Base-by-base conservation (phyloP, 306 rosid genomes). In the Vigna radiata region DNA sequence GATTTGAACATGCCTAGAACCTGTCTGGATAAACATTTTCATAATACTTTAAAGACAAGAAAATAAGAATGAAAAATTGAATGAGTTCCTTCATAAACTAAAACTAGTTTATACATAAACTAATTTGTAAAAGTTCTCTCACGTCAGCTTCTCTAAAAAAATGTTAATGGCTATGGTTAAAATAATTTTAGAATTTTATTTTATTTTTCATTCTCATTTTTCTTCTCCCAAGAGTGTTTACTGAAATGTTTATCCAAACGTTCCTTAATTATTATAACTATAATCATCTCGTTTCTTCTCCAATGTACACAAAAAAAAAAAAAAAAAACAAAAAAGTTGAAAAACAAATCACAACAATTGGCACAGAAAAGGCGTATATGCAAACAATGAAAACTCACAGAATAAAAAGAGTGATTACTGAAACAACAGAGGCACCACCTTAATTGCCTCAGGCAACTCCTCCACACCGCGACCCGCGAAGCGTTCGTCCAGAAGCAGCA, bases 381-480 rank as follows among this genome's bases (percentile, higher is more conserved):
- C 27, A 54, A 31, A 83, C 23, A 76, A 50, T 63, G 71, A 69
- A 72, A 84, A 85, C 84, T 77, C 86, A 85, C 81, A 81, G 70
- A 86, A 74, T 13, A 80, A 18, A 36, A 19, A 73, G 16, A 73
- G 68, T 67, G 31, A 73, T 64, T 71, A 61, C 69, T 73, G 85
- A 56, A 81, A 72, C 60, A 79, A 79, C 77, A 81, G 75, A 81
- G 68, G 77, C 80, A 95, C 93, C 80, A 95, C 98, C 98, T 95
- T 89, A 50, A 92, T 83, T n/a, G 97, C 97, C 85, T 89, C 90
- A 4, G 98, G 89, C 79, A 91, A 83, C 59, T 89, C 96, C 65
- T 87, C 87, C 63, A 79, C 71, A 15, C 81, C 65, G 58, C 73
- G 73, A 25, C 60, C 82, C 19, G 87, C 86, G 39, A 82, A 86